Percentiles rank a stretch among this genome's conserved stretches.
These are phyloP conservation scores for Leptographium radiaticola DNA, from an alignment of 2,329 filamentous ascomycete genomes.

Conservation along the genomic window DNA sequence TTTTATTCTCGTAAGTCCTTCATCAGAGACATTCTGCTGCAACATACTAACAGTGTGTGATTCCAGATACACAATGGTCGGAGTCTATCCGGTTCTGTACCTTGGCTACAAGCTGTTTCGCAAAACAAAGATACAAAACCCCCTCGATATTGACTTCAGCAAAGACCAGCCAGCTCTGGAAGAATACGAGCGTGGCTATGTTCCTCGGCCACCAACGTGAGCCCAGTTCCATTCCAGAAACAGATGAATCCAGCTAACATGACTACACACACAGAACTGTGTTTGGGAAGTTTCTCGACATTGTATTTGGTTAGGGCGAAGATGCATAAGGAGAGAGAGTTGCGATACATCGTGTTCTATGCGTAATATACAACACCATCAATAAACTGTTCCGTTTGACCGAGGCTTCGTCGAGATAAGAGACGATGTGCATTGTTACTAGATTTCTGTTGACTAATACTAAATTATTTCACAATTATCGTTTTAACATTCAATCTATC, in stretches of 20 bases:
- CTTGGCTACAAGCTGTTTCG: slow-evolving; percentile 54
- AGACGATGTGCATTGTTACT: too few species aligned
- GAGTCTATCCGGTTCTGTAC: slow-evolving; percentile 33
- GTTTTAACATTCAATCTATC: too few species aligned
- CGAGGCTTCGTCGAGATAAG: neutral
- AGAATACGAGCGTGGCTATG: slow-evolving; percentile 25
- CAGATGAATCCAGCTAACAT: neutral
- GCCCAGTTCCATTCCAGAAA: neutral
- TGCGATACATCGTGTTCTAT: neutral
- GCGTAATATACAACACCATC: neutral
- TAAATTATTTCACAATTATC: too few species aligned
- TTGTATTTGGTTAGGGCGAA: neutral
- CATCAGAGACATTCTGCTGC: neutral
- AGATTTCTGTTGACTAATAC: too few species aligned
- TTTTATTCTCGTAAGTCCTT: slow-evolving; percentile 17
- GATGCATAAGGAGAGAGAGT: neutral
- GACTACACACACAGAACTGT: neutral
- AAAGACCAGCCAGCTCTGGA: slow-evolving; percentile 48
- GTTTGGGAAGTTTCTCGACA: neutral
- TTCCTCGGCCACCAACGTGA: slow-evolving; percentile 6
- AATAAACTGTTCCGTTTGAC: neutral
- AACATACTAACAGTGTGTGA: neutral
- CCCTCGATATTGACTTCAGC: slow-evolving; percentile 44
- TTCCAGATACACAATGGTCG: slow-evolving; percentile 19
- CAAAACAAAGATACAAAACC: slow-evolving; percentile 41